These are phyloP conservation scores for Tagetes erecta DNA, from an alignment of 129 eudicot species.

Conservation along the genomic window DNA sequence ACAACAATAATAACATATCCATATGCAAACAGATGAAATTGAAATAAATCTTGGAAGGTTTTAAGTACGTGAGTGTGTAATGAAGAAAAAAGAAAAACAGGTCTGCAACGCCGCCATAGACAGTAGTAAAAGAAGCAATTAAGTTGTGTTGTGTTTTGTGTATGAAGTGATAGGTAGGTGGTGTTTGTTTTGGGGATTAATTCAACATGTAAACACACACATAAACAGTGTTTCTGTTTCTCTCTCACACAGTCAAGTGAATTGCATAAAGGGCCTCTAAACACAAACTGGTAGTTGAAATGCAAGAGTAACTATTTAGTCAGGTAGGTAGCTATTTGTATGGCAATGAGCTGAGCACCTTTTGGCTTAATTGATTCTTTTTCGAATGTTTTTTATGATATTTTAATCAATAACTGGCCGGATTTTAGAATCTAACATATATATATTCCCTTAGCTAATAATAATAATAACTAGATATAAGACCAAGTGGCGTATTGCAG, in stretches of 20 bases:
- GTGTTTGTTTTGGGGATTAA: slow-evolving; percentile 33
- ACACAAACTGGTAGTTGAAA: slow-evolving; percentile 11
- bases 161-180: slow-evolving; percentile 9
- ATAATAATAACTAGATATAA: too few relatives aligned
- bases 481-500: too few relatives aligned
- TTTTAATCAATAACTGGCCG: too few relatives aligned
- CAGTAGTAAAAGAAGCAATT: slow-evolving; percentile 3
- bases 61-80: slow-evolving; percentile 33
- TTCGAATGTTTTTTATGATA: too few relatives aligned
- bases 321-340: not conserved
- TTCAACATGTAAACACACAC: not conserved
- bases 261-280: slow-evolving; percentile 24
- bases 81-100: slow-evolving; percentile 29
- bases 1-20: slow-evolving; percentile 36
- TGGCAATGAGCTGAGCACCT: not conserved
- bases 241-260: not conserved
- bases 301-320: slow-evolving; percentile 24
- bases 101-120: slow-evolving; percentile 49
- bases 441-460: too few relatives aligned
- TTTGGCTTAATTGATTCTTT: not conserved
- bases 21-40: slow-evolving; percentile 32
- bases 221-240: not conserved
- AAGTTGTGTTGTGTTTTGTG: too few relatives aligned
- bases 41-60: too few relatives aligned
- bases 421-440: too few relatives aligned